Evolutionary conservation across 495 filamentous ascomycete species (phyloP), one percentile per base, ranked within the genome.

Genomic region (Hypoxylon lienhwacheense): DNA sequence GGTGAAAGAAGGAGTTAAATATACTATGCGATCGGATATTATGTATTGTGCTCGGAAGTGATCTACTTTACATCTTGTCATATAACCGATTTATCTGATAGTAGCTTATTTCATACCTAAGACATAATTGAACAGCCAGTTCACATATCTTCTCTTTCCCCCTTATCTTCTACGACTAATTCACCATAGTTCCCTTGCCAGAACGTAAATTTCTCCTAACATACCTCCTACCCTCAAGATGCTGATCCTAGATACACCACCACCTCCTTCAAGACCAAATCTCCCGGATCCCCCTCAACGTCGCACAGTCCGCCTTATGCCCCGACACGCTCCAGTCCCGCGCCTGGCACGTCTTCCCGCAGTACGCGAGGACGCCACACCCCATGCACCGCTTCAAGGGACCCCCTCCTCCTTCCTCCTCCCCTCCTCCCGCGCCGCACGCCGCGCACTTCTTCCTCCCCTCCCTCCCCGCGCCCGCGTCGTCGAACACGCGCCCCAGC

Each of bases 11-110:
- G 90, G 90, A 0, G 71, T 76, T 1, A 93, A 95, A 70, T 86
- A 84, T 58, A 92, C 87, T 1, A 77, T 93, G 71, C 74, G 90
- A 61, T 86, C 84, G 10, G 90, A 95, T 73, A 65, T 93, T 19
- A 82, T 93, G 85, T 95, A 89, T 59, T 46, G 29, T 8, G 21
- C 22, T 10, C 44, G 42, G 7, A 17, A 35, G n/a, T n/a, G n/a
- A n/a, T n/a, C n/a, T n/a, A n/a, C n/a, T n/a, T n/a, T n/a, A n/a
- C n/a, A n/a, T n/a, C n/a, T n/a, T n/a, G n/a, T n/a, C n/a, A n/a
- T n/a, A n/a, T n/a, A n/a, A n/a, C n/a, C n/a, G n/a, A n/a, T n/a
- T n/a, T n/a, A n/a, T n/a, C n/a, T n/a, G n/a, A n/a, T n/a, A n/a
- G n/a, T n/a, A n/a, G n/a, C n/a, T n/a, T n/a, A n/a, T n/a, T n/a